Conservation (phyloP, 1,139 yeast genomes). For the Candida dubliniensis region DNA sequence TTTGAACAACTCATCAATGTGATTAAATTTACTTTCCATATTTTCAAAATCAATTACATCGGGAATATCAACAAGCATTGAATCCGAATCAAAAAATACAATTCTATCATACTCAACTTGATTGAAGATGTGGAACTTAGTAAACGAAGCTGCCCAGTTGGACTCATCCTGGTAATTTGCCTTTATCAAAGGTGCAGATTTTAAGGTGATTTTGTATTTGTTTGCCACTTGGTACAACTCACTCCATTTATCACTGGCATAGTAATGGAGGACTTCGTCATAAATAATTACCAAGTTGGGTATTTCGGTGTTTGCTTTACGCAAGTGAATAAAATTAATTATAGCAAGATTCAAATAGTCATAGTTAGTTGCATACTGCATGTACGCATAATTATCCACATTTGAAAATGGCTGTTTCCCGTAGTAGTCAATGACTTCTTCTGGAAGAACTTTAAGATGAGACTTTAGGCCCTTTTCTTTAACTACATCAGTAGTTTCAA, state of each 20-base stretch:
- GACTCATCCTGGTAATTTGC: conserved; percentile 19
- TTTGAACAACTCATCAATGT: conserved; percentile 35
- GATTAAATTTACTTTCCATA: conserved; percentile 14
- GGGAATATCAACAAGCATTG: conserved; percentile 27
- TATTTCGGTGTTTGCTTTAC: conserved; percentile 21
- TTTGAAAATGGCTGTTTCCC: conserved; percentile 11
- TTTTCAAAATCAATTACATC: conserved; percentile 12
- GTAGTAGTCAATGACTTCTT: conserved; percentile 20
- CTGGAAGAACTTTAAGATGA: conserved; percentile 25
- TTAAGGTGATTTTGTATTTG: conserved; percentile 20
- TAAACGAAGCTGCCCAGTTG: conserved; percentile 53
- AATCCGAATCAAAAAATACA: conserved; percentile 46
- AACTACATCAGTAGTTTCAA: conserved; percentile 14
- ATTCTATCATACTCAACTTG: conserved; percentile 43
- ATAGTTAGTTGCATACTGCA: conserved; percentile 39
- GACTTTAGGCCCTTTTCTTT: conserved; percentile 17
- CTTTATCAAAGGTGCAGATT: conserved; percentile 20
- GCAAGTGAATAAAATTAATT: conserved; percentile 27
- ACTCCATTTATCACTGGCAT: conserved; percentile 17
- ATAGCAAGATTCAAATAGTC: conserved; percentile 36
- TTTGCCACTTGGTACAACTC: conserved; percentile 15
- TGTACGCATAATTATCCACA: conserved; percentile 25
- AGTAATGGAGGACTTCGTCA: conserved; percentile 19
- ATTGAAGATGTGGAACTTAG: conserved; percentile 54
- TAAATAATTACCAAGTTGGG: conserved; percentile 30